Conservation (phyloP, 352 stramenopile genomes). For the Globisporangium sylvaticum region DNA sequence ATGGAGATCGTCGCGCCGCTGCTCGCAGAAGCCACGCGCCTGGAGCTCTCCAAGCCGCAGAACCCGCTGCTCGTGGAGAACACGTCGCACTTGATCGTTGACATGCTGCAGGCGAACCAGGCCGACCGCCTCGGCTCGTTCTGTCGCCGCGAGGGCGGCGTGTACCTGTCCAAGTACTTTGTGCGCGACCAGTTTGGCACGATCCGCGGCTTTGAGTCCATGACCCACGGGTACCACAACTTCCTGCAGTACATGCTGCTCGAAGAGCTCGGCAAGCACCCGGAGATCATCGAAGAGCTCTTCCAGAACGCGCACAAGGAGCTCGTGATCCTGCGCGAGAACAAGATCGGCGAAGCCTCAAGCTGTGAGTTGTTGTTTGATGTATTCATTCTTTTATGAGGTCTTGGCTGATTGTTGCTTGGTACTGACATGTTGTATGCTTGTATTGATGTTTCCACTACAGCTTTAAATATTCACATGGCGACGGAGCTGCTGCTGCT, state of each 20-base stretch:
- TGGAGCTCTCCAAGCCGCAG: constrained; percentile 31
- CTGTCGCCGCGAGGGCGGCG: constrained; percentile 69
- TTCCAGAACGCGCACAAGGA: constrained; percentile 69
- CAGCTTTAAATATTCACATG: constrained; percentile 69
- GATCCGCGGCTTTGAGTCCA: constrained; percentile 83
- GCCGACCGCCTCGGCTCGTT: constrained; percentile 81
- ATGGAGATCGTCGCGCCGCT: constrained; percentile 80
- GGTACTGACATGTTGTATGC: not conserved
- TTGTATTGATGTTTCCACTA: not conserved
- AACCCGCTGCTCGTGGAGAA: constrained; percentile 69
- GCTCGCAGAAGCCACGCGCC: constrained; percentile 45
- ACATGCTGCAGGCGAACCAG: constrained; percentile 87
- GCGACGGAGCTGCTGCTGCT: constrained; percentile 63
- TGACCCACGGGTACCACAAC: constrained; percentile 89
- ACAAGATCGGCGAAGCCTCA: constrained; percentile 46
- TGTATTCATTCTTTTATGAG: not conserved
- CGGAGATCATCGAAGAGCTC: constrained; percentile 54
- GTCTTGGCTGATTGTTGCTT: not conserved
- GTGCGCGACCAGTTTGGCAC: constrained; percentile 87
- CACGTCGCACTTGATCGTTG: constrained; percentile 68
- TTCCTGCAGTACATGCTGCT: constrained; percentile 88
- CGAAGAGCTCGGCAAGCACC: constrained; percentile 80
- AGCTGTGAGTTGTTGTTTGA: constrained; percentile 29
- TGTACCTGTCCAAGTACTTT: constrained; percentile 88
- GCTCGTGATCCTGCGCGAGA: constrained; percentile 44